Conservation (phyloP, 1,284 basidiomycete species). For the Malassezia furfur region DNA sequence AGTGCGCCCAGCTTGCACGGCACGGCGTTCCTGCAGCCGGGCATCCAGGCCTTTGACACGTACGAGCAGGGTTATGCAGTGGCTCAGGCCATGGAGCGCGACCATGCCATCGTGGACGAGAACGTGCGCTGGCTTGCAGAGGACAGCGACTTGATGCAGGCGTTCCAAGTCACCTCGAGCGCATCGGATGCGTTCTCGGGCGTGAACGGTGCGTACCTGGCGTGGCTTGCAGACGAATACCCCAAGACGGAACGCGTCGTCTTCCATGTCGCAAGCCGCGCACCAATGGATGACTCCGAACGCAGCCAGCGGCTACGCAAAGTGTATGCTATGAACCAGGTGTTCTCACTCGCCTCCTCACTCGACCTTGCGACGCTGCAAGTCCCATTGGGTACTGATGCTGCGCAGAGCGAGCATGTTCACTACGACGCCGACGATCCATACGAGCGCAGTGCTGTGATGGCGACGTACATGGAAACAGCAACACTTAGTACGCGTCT, state of each 20-base stretch:
- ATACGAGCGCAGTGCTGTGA: conserved; percentile 29
- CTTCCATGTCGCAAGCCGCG: conserved; percentile 9
- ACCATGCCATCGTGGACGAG: conserved; percentile 31
- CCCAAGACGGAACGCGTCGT: conserved; percentile 30
- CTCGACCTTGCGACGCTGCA: conserved; percentile 26
- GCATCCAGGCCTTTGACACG: conserved; percentile 18
- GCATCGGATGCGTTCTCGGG: conserved; percentile 37
- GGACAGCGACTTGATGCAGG: conserved; percentile 38
- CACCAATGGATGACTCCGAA: background rate
- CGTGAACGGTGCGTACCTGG: conserved; percentile 24
- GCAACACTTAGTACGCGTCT: conserved; percentile 31
- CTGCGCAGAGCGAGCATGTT: background rate
- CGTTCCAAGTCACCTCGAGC: conserved; percentile 30
- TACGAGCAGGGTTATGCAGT: conserved; percentile 26
- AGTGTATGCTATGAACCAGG: conserved; percentile 31
- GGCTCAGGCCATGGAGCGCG: conserved; percentile 26
- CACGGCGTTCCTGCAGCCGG: conserved; percentile 1
- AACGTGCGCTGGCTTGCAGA: conserved; percentile 40
- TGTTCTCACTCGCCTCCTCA: conserved; percentile 21
- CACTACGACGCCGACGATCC: conserved; percentile 21
- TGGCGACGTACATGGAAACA: conserved; percentile 36
- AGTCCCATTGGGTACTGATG: conserved; percentile 17
- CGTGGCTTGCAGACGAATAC: conserved; percentile 33
- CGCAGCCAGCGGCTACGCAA: conserved; percentile 10
- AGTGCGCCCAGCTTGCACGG: conserved; percentile 13